Percentiles rank a stretch among this genome's conserved stretches.
Conservation (phyloP, 768 basidiomycete species). For the Chalciporus chontae region DNA sequence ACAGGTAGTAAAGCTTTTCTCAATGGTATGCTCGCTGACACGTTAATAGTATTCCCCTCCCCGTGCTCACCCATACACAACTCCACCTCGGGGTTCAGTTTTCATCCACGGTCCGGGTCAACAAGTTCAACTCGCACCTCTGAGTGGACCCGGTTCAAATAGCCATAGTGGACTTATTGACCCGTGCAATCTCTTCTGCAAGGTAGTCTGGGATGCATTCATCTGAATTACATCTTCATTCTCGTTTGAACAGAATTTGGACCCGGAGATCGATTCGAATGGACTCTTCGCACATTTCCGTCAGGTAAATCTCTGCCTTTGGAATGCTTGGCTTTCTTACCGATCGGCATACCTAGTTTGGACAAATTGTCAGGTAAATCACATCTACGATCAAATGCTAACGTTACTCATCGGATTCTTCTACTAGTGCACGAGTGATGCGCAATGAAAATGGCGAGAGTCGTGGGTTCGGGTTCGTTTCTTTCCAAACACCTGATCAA, state of each 20-base stretch:
- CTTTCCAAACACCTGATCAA: constrained; percentile 79
- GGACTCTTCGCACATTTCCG: constrained; percentile 81
- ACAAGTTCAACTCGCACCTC: constrained; percentile 81
- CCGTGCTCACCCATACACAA: constrained; percentile 49
- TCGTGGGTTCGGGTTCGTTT: constrained; percentile 90
- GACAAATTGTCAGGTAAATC: constrained; percentile 79
- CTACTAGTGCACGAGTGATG: constrained; percentile 85
- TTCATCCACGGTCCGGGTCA: constrained; percentile 89
- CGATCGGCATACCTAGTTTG: constrained; percentile 50
- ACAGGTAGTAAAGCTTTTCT: constrained; percentile 39
- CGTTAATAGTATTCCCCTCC: constrained; percentile 63
- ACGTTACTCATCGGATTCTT: neutral
- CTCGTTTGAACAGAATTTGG: constrained; percentile 60
- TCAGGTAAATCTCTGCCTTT: constrained; percentile 40
- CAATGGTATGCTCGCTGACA: neutral
- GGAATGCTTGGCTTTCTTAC: constrained; percentile 13
- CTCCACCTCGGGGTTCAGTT: constrained; percentile 34
- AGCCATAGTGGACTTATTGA: constrained; percentile 88
- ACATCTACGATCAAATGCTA: neutral
- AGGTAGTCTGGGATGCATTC: constrained; percentile 42
- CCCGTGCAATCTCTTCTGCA: constrained; percentile 88
- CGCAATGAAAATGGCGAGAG: constrained; percentile 77
- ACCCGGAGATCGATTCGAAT: constrained; percentile 82
- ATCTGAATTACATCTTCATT: constrained; percentile 1
- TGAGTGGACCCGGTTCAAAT: constrained; percentile 67